A percentile compares a stretch with the other conserved stretches of the same genome.
Conservation (phyloP, 2,329 filamentous ascomycete genomes). For the Claviceps arundinis region DNA sequence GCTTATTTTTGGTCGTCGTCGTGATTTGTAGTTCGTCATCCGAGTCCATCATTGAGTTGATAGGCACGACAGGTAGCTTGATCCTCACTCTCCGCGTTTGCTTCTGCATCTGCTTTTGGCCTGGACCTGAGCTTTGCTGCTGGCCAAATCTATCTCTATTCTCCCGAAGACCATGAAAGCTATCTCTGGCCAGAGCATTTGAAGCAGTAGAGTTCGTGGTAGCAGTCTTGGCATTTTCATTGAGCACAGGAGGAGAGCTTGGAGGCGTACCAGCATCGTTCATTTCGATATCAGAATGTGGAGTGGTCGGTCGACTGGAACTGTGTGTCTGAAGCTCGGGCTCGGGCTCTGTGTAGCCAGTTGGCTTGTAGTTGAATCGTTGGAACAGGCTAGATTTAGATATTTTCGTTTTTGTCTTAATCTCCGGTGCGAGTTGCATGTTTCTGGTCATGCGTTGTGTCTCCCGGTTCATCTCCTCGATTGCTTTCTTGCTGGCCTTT, state of each 20-base stretch:
- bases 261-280: slow-evolving; percentile 50
- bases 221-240: slow-evolving; percentile 14
- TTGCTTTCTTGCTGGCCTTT: slow-evolving; percentile 85
- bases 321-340: slow-evolving; percentile 20
- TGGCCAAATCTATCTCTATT: slow-evolving; percentile 39
- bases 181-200: not conserved
- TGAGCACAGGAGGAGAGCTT: slow-evolving; percentile 46
- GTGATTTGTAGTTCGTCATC: slow-evolving; percentile 55
- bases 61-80: slow-evolving; percentile 28
- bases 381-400: slow-evolving; percentile 72
- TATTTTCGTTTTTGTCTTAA: slow-evolving; percentile 83
- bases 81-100: slow-evolving; percentile 37
- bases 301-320: slow-evolving; percentile 42
- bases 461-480: slow-evolving; percentile 90
- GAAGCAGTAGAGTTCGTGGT: not conserved
- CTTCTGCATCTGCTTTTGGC: slow-evolving; percentile 17
- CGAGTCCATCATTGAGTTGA: slow-evolving; percentile 30
- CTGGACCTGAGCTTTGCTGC: slow-evolving; percentile 36
- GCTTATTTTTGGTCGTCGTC: slow-evolving; percentile 32
- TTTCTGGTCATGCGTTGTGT: slow-evolving; percentile 83
- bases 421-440: slow-evolving; percentile 82
- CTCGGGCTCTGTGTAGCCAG: slow-evolving; percentile 11
- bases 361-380: slow-evolving; percentile 60
- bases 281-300: slow-evolving; percentile 39
- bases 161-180: not conserved